A percentile compares a stretch with the other conserved stretches of the same genome.
Conservation (phyloP, 2,329 filamentous ascomycete species). For the Pseudogymnoascus sp. region DNA sequence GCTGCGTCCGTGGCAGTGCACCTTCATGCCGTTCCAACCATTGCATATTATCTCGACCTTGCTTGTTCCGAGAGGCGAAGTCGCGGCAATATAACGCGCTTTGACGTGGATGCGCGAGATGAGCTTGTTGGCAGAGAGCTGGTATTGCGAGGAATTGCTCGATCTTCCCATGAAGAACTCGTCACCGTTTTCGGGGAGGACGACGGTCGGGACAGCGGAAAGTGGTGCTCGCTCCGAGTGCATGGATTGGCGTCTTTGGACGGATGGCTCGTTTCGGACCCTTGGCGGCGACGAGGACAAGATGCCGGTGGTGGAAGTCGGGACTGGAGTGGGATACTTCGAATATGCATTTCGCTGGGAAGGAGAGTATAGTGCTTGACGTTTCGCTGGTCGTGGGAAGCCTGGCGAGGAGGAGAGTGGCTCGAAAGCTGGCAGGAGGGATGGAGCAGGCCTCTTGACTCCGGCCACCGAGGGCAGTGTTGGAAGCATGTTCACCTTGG, state of each 20-base stretch:
- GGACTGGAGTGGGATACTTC: conserved; percentile 87
- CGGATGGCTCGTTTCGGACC: conserved; percentile 38
- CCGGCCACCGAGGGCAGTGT: conserved; percentile 31
- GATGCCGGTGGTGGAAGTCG: conserved; percentile 88
- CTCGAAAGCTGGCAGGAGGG: conserved; percentile 71
- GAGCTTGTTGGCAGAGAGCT: conserved; percentile 82
- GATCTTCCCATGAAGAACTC: conserved; percentile 81
- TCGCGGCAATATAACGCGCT: conserved; percentile 69
- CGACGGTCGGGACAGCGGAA: conserved; percentile 71
- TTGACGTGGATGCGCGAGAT: conserved; percentile 92
- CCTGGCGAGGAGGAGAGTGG: conserved; percentile 69
- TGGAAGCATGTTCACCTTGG: conserved; percentile 25
- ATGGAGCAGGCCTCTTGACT: conserved; percentile 55
- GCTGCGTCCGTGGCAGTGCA: conserved; percentile 82
- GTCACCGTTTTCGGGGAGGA: conserved; percentile 74
- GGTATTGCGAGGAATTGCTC: conserved; percentile 90
- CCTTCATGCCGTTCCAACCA: conserved; percentile 91
- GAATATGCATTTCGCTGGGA: conserved; percentile 27
- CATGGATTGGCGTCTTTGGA: conserved; percentile 54
- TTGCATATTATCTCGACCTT: conserved; percentile 83
- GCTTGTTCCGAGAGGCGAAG: conserved; percentile 59
- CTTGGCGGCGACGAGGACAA: conserved; percentile 75
- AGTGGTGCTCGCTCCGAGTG: conserved; percentile 72
- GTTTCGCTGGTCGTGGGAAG: conserved; percentile 61
- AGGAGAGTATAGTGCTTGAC: conserved; percentile 46